Percentiles rank a stretch among this genome's conserved stretches.
These are phyloP conservation scores for Prunus padus DNA, from an alignment of 306 rosid genomes.

Conservation along the genomic window DNA sequence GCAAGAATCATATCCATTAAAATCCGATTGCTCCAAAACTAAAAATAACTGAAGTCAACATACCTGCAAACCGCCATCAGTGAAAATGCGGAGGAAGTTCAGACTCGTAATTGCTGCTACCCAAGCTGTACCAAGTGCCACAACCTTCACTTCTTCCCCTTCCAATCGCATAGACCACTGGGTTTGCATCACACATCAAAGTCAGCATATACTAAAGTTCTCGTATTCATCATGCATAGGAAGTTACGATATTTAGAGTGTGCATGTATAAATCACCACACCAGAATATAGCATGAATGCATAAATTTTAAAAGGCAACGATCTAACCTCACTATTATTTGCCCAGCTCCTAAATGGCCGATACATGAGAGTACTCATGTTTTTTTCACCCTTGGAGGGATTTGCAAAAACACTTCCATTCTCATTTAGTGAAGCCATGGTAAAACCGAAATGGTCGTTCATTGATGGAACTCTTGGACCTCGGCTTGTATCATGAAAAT, in stretches of 20 bases:
- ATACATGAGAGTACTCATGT: constrained; percentile 93
- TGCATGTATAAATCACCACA: constrained; percentile 8
- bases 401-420: constrained; percentile 82
- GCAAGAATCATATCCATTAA: neutral
- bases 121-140: constrained; percentile 83
- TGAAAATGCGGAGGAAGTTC: constrained; percentile 86
- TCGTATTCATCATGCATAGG: constrained; percentile 12
- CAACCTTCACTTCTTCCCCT: constrained; percentile 91
- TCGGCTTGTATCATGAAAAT: constrained; percentile 92
- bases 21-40: neutral
- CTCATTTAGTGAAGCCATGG: constrained; percentile 91
- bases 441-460: constrained; percentile 97
- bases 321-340: constrained; percentile 81
- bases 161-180: constrained; percentile 99
- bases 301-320: constrained; percentile 15
- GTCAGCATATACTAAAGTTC: constrained; percentile 28
- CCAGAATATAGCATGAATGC: constrained; percentile 8
- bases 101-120: constrained; percentile 90
- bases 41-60: constrained; percentile 8
- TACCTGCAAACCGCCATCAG: constrained; percentile 92
- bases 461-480: constrained; percentile 91
- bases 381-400: constrained; percentile 90
- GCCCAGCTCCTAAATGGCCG: constrained; percentile 97
- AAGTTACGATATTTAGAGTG: neutral
- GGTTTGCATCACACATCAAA: constrained; percentile 25